A percentile compares a stretch with the other conserved stretches of the same genome.
Conservation (phyloP, 176 grass and related monocot genomes). For the Aegilops umbellulata region DNA sequence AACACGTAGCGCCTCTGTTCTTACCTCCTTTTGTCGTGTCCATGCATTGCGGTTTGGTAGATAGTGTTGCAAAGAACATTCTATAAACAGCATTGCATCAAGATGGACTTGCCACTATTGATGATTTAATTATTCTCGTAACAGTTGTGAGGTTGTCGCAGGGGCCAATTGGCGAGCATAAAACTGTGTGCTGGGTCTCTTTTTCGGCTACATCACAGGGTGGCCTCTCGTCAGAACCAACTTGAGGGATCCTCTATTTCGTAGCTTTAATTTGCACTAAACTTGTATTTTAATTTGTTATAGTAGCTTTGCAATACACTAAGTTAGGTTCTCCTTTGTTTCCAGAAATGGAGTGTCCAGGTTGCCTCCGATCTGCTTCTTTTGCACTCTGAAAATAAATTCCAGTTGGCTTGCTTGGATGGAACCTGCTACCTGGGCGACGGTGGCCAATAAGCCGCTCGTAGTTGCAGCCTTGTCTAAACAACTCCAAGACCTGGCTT, state of each 20-base stretch:
- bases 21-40: not conserved
- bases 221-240: not conserved
- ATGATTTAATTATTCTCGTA: conserved; percentile 9
- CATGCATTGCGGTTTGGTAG: not conserved
- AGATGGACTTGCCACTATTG: conserved; percentile 20
- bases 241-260: not conserved
- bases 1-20: not conserved
- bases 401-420: not conserved
- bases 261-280: not conserved
- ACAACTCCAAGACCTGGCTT: not conserved
- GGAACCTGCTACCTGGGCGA: conserved; percentile 7
- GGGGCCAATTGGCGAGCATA: not conserved
- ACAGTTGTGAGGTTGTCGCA: conserved; percentile 7
- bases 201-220: conserved; percentile 16
- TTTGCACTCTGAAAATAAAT: not conserved
- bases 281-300: too few species aligned
- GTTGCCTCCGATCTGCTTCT: conserved; percentile 3
- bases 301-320: conserved; percentile 11
- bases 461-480: not conserved
- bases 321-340: conserved; percentile 23
- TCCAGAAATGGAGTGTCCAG: conserved; percentile 35
- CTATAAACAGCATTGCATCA: conserved; percentile 8
- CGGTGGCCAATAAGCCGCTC: not conserved
- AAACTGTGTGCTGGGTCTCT: conserved; percentile 2
- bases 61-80: conserved; percentile 41